phyloP scores from a whole-genome alignment of 768 basidiomycete genomes.

The Mycena alexandri region DNA sequence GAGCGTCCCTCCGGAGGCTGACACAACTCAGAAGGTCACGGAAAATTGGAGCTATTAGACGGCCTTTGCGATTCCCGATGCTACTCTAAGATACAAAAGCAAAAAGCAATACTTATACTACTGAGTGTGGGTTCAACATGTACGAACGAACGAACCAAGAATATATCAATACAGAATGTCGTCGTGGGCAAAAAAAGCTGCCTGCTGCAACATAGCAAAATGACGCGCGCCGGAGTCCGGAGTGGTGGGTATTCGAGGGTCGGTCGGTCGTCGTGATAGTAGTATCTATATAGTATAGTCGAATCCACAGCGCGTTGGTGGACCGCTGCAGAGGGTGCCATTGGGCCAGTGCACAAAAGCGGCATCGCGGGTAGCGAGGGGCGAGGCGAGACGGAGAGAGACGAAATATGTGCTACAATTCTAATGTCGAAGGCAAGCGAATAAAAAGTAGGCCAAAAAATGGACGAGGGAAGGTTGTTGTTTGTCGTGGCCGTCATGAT shows the following conservation, averaged over 20 bases:
- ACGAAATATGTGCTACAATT: slow-evolving; percentile 37
- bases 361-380: slow-evolving; percentile 29
- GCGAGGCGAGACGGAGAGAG: slow-evolving; percentile 24
- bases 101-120: slow-evolving; percentile 28
- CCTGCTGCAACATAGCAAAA: slow-evolving; percentile 32
- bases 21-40: neutral
- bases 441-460: slow-evolving; percentile 38
- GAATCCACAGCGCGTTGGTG: slow-evolving; percentile 5
- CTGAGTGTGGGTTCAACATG: slow-evolving; percentile 20
- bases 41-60: slow-evolving; percentile 22
- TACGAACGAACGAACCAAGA: slow-evolving; percentile 31
- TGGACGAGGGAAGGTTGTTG: slow-evolving; percentile 25
- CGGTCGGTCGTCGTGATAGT: slow-evolving; percentile 37
- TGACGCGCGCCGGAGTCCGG: slow-evolving; percentile 21
- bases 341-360: slow-evolving; percentile 20
- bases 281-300: slow-evolving; percentile 29
- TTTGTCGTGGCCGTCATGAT: slow-evolving; percentile 10
- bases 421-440: slow-evolving; percentile 35
- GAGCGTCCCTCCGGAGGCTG: neutral
- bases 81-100: slow-evolving; percentile 36
- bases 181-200: slow-evolving; percentile 13
- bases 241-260: slow-evolving; percentile 34
- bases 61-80: slow-evolving; percentile 33
- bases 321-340: slow-evolving; percentile 17
- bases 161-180: slow-evolving; percentile 36